Conservation (phyloP, 805 yeast species). For the Jamesozyma lodderae region DNA sequence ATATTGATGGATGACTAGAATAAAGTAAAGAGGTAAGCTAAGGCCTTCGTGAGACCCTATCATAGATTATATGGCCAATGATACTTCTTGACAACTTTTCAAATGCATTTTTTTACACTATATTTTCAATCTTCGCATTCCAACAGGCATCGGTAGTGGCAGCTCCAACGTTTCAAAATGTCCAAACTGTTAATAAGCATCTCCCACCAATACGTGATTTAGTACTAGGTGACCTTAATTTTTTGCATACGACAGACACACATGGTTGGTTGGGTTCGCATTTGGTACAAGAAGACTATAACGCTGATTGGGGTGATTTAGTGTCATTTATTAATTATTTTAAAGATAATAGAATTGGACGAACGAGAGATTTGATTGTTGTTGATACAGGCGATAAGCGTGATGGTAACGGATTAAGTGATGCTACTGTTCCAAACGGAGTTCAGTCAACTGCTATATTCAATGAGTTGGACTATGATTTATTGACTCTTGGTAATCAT, state of each 20-base stretch:
- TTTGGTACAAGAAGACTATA: slow-evolving; percentile 60
- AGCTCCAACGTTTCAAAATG: neutral
- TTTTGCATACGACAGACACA: slow-evolving; percentile 91
- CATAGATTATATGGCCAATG: no score
- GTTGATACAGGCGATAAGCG: slow-evolving; percentile 91
- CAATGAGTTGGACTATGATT: slow-evolving; percentile 57
- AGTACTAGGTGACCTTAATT: slow-evolving; percentile 64
- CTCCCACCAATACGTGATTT: slow-evolving; percentile 36
- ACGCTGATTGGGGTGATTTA: slow-evolving; percentile 91
- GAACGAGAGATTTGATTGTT: slow-evolving; percentile 47
- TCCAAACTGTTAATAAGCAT: neutral
- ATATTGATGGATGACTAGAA: no score
- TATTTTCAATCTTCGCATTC: no score
- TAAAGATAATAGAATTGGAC: slow-evolving; percentile 23
- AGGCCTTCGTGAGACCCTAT: no score
- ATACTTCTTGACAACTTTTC: no score
- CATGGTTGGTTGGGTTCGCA: slow-evolving; percentile 97
- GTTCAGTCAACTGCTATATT: slow-evolving; percentile 52
- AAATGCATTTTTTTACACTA: no score
- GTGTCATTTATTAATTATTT: slow-evolving; percentile 55
- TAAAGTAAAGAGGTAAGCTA: no score
- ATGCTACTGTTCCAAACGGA: slow-evolving; percentile 71
- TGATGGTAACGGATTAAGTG: slow-evolving; percentile 88
- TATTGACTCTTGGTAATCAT: slow-evolving; percentile 84
- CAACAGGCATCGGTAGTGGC: neutral